Conservation (phyloP, 768 basidiomycete species). For the Lentinula sp. region DNA sequence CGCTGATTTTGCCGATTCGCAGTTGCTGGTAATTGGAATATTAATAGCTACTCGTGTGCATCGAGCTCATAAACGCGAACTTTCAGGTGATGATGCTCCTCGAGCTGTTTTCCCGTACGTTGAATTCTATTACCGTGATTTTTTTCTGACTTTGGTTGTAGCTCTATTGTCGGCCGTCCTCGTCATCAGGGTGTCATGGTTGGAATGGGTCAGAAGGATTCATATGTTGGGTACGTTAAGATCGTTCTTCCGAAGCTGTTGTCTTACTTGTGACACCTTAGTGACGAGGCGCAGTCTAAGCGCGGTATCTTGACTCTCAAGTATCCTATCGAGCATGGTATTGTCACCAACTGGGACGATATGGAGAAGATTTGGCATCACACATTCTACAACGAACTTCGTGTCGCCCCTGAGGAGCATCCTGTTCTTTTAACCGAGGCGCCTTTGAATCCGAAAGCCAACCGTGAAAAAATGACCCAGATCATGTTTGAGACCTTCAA, state of each 20-base stretch:
- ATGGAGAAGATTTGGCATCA: conserved; percentile 77
- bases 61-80: conserved; percentile 8
- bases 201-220: conserved; percentile 75
- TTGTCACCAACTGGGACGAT: conserved; percentile 73
- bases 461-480: conserved; percentile 92
- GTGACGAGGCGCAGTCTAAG: conserved; percentile 71
- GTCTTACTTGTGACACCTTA: conserved; percentile 20
- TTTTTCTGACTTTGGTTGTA: conserved; percentile 9
- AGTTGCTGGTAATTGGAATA: conserved; percentile 31
- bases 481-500: conserved; percentile 98
- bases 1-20: conserved; percentile 11
- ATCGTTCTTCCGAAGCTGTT: neutral
- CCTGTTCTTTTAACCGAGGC: conserved; percentile 90
- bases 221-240: conserved; percentile 56
- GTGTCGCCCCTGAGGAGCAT: conserved; percentile 91
- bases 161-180: conserved; percentile 68
- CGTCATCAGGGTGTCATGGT: conserved; percentile 75
- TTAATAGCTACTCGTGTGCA: neutral
- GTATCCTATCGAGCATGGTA: conserved; percentile 69
- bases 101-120: conserved; percentile 73
- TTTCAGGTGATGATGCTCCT: conserved; percentile 58
- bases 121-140: neutral
- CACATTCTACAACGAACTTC: conserved; percentile 86
- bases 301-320: conserved; percentile 67
- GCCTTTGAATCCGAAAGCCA: conserved; percentile 88